Evolutionary conservation across 345 rosid species (phyloP).

Genomic region (Lepidium africanum): DNA sequence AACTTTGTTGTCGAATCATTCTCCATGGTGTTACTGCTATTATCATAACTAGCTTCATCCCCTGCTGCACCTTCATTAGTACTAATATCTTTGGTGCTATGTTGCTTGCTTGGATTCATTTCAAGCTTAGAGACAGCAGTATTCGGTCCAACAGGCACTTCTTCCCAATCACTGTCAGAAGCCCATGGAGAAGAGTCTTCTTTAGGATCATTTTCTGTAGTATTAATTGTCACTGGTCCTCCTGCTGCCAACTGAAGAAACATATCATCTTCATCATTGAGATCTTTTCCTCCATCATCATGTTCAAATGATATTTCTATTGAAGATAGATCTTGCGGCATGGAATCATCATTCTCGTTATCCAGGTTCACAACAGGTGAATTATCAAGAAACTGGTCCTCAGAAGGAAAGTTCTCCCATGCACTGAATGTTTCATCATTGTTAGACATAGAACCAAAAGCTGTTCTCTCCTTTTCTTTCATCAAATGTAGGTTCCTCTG

Average conservation of each 20-base stretch:
- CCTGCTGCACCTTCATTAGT: conserved; percentile 52
- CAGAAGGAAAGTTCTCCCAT: conserved; percentile 29
- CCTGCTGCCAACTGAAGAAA: conserved; percentile 71
- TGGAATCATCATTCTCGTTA: conserved; percentile 24
- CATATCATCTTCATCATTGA: conserved; percentile 53
- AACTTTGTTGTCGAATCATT: conserved; percentile 27
- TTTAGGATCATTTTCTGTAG: conserved; percentile 33
- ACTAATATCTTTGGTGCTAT: conserved; percentile 25
- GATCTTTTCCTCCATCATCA: conserved; percentile 35
- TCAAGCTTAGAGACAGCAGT: conserved; percentile 19
- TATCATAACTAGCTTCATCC: conserved; percentile 47
- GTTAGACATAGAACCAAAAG: conserved; percentile 20
- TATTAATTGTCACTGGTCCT: conserved; percentile 33
- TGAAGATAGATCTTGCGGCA: conserved; percentile 27
- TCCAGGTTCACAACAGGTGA: conserved; percentile 31
- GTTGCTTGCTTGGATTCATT: conserved; percentile 26
- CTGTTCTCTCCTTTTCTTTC: conserved; percentile 57
- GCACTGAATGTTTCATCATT: conserved; percentile 16
- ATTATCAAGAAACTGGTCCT: conserved; percentile 29
- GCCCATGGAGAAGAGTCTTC: conserved; percentile 33
- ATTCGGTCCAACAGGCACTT: conserved; percentile 32
- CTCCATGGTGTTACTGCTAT: conserved; percentile 22
- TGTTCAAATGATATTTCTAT: conserved; percentile 75
- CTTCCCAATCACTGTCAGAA: conserved; percentile 77
- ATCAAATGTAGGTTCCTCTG: conserved; percentile 91